Base-by-base conservation (phyloP, 1,139 yeast species). In the Lodderomyces metapsilosis region DNA sequence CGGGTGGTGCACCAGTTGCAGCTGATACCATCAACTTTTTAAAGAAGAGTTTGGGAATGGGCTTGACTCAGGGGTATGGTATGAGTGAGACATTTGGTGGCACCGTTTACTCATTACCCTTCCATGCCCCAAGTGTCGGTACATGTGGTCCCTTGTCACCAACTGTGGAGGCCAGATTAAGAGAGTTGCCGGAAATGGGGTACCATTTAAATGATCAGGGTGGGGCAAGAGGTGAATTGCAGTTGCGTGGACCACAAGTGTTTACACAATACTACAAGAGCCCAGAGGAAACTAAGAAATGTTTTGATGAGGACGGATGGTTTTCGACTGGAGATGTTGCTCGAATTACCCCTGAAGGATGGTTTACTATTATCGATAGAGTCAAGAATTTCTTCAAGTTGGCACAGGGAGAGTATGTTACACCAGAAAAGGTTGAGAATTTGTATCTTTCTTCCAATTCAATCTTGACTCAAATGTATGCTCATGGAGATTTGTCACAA, bases 311-410 rank as follows among this genome's bases (percentile, higher is more conserved):
- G 28, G 66, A 59, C 21, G 69, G 89, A 8, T 85, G 89, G 88
- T 84, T 84, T 62, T 68, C 72, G 36, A 84, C 92, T 13, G 94
- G 94, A 39, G 94, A 85, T 61, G 78, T 85, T 50, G 91, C 84
- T 10, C 64, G 61, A 47, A 64, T 85, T 45, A 58, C 59, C 24
- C 79, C 74, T 40, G 53, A 54, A 8, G 65, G 67, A 30, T 88
- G 88, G 17, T 57, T 85, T 18, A 66, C 55, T 48, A 82, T 85
- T 43, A 74, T 85, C 52, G 94, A 85, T 57, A 73, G 94, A 47
- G 89, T 84, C 37, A 85, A 85, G 68, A 85, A 85, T 61, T 84
- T 85, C 65, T 85, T 84, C 73, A 85, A 85, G 61, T 71, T 85
- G 52, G 77, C 91, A 1, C 94, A 85, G 61, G 94, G 94, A 45